Evolutionary conservation across 176 grass and related monocot species (phyloP).

Genomic region (Triticum timopheevii): DNA sequence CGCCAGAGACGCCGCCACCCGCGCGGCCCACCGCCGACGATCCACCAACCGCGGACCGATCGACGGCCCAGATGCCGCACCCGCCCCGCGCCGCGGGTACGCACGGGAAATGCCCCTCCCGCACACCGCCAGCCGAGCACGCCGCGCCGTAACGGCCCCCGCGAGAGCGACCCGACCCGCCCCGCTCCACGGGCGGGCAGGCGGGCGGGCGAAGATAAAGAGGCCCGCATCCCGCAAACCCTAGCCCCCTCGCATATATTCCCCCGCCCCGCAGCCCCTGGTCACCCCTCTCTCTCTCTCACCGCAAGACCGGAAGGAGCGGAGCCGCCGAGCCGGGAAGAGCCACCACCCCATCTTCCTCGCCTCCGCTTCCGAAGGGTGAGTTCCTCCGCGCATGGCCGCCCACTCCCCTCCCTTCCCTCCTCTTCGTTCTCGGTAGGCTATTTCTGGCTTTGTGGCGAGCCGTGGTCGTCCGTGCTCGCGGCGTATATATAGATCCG

Average conservation of each 20-base stretch:
- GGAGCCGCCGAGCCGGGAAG: slow-evolving; percentile 33
- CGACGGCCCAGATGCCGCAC: not conserved
- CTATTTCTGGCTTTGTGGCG: slow-evolving; percentile 37
- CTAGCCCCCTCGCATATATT: slow-evolving; percentile 6
- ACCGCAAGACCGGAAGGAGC: slow-evolving; percentile 28
- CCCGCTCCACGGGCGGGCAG: not conserved
- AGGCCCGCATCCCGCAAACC: slow-evolving; percentile 23
- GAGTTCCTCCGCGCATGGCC: slow-evolving; percentile 11
- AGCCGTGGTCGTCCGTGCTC: not conserved
- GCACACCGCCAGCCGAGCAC: not conserved
- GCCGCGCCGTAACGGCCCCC: not conserved
- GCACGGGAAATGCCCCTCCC: not conserved
- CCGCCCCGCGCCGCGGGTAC: not conserved
- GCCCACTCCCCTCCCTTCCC: not conserved
- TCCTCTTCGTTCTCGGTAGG: not conserved
- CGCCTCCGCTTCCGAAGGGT: slow-evolving; percentile 38
- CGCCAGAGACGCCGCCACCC: not conserved
- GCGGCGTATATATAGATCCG: slow-evolving; percentile 42
- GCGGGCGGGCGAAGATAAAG: slow-evolving; percentile 11
- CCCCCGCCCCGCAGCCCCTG: not conserved
- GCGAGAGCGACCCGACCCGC: not conserved
- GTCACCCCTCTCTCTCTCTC: not conserved
- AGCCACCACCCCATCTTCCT: not conserved
- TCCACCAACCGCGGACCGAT: not conserved
- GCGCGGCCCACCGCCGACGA: slow-evolving; percentile 26